Conservation (phyloP, 345 rosid species). For the Gossypium raimondii region DNA sequence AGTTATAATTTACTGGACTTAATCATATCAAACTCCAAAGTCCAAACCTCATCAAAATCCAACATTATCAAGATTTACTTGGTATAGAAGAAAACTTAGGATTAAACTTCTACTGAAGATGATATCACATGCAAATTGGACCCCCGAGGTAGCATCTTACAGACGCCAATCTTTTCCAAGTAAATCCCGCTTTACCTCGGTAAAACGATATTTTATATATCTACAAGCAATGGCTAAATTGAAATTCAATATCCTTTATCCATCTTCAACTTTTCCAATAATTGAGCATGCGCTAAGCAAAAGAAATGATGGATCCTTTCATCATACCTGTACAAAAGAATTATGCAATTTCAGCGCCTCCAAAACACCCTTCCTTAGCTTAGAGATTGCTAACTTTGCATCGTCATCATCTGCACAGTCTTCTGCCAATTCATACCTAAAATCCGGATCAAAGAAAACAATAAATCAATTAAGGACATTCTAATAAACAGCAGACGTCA, state of each 20-base stretch:
- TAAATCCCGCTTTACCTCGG: neutral
- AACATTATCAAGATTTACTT: neutral
- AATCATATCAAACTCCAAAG: neutral
- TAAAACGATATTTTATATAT: neutral
- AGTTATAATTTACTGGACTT: neutral
- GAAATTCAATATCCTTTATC: neutral
- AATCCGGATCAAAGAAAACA: conserved; percentile 13
- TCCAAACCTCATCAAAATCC: neutral
- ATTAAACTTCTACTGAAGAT: neutral
- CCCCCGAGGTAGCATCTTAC: neutral
- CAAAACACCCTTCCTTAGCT: conserved; percentile 62
- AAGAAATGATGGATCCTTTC: neutral
- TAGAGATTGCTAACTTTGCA: conserved; percentile 58
- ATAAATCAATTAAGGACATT: conserved; percentile 6
- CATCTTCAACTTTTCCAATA: neutral
- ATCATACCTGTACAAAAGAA: conserved; percentile 61
- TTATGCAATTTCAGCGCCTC: conserved; percentile 74
- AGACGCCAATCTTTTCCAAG: neutral
- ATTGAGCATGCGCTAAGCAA: neutral
- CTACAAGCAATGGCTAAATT: neutral
- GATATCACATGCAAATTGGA: neutral
- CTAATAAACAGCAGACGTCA: neutral
- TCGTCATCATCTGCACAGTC: conserved; percentile 97
- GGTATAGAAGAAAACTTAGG: neutral
- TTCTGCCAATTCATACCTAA: conserved; percentile 77